Evolutionary conservation across 2,329 filamentous ascomycete genomes (phyloP).

Genomic region (Sclerotinia minor): DNA sequence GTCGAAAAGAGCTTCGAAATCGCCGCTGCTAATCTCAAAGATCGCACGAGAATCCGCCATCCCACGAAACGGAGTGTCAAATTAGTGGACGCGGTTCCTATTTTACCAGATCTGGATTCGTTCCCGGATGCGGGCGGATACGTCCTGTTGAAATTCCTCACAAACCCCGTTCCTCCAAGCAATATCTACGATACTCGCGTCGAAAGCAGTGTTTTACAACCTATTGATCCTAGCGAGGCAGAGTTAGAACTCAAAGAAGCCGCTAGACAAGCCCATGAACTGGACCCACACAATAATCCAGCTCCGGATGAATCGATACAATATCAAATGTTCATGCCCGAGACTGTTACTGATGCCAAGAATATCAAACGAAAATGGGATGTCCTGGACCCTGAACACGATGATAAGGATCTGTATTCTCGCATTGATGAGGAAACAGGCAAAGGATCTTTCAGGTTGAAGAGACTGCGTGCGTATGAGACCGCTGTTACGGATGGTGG

Average conservation of each 20-base stretch:
- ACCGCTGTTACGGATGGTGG: conserved; percentile 59
- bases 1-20: conserved; percentile 62
- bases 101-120: conserved; percentile 66
- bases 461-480: conserved; percentile 64
- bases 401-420: conserved; percentile 57
- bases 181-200: conserved; percentile 60
- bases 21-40: conserved; percentile 55
- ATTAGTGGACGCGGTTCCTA: conserved; percentile 59
- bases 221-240: conserved; percentile 55
- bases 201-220: conserved; percentile 60
- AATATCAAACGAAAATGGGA: conserved; percentile 64
- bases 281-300: conserved; percentile 56
- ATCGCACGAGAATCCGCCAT: conserved; percentile 56
- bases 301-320: conserved; percentile 60
- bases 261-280: conserved; percentile 55
- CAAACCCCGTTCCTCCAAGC: conserved; percentile 59
- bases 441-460: conserved; percentile 59
- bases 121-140: conserved; percentile 70
- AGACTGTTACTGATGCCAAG: conserved; percentile 49
- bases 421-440: conserved; percentile 47
- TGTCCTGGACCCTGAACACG: conserved; percentile 55
- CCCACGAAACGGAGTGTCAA: conserved; percentile 57
- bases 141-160: conserved; percentile 67
- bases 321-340: conserved; percentile 66
- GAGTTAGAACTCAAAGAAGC: conserved; percentile 53